phyloP scores from a whole-genome alignment of 2,329 filamentous ascomycete genomes.

The Fonsecaea pedrosoi region DNA sequence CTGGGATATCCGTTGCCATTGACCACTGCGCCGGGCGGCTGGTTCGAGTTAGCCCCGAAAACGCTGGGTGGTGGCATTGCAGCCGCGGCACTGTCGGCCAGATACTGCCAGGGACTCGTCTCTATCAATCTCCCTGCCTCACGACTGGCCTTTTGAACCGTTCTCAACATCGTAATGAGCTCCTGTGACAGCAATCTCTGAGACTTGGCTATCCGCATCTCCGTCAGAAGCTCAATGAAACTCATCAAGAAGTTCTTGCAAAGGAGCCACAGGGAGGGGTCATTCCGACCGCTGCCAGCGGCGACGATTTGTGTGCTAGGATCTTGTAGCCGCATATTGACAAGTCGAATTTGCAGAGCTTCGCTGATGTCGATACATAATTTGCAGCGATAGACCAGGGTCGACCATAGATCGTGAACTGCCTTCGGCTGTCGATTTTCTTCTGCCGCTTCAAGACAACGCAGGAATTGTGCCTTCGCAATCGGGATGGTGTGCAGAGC shows the following conservation, averaged over 20 bases:
- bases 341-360: slow-evolving; percentile 73
- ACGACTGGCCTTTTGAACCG: slow-evolving; percentile 81
- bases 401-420: slow-evolving; percentile 70
- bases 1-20: slow-evolving; percentile 37
- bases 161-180: slow-evolving; percentile 75
- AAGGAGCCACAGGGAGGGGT: slow-evolving; percentile 69
- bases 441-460: slow-evolving; percentile 68
- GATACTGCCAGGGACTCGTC: slow-evolving; percentile 67
- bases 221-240: slow-evolving; percentile 55
- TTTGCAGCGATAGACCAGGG: slow-evolving; percentile 73
- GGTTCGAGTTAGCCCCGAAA: slow-evolving; percentile 39
- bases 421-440: slow-evolving; percentile 65
- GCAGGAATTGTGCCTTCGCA: slow-evolving; percentile 70
- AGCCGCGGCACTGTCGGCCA: slow-evolving; percentile 52
- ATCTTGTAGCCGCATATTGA: slow-evolving; percentile 82
- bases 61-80: slow-evolving; percentile 38
- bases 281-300: slow-evolving; percentile 48
- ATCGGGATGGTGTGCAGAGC: slow-evolving; percentile 74
- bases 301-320: slow-evolving; percentile 67
- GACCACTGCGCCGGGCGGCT: slow-evolving; percentile 19
- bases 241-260: slow-evolving; percentile 67
- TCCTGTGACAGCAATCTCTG: slow-evolving; percentile 65
- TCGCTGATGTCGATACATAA: slow-evolving; percentile 76
- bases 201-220: slow-evolving; percentile 54
- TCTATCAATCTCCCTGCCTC: slow-evolving; percentile 78